Evolutionary conservation across 306 rosid species (phyloP).

Genomic region (Elaeagnus macrophylla): DNA sequence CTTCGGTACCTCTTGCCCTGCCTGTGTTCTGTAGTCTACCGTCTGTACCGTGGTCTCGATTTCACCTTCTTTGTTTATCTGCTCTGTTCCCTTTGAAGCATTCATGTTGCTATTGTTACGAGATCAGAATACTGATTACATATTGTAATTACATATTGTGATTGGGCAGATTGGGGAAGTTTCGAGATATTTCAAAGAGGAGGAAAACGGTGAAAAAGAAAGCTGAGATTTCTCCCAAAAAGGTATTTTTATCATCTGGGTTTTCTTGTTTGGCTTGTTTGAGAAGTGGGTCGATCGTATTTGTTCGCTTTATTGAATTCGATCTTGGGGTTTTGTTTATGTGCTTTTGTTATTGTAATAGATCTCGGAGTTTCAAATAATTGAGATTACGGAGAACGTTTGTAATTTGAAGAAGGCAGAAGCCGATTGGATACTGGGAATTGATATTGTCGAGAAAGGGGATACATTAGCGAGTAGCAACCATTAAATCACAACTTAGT

Average conservation of each 20-base stretch:
- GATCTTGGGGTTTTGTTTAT: constrained; percentile 6
- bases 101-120: too few relatives aligned
- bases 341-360: constrained; percentile 16
- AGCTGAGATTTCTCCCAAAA: constrained; percentile 75
- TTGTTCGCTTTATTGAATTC: constrained; percentile 16
- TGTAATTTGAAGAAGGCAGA: constrained; percentile 84
- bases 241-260: constrained; percentile 37
- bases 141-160: too few relatives aligned
- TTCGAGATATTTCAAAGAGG: constrained; percentile 51
- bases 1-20: too few relatives aligned
- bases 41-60: too few relatives aligned
- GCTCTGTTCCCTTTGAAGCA: too few relatives aligned
- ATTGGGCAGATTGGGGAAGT: constrained; percentile 54
- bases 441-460: constrained; percentile 74
- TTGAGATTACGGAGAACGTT: constrained; percentile 88
- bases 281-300: constrained; percentile 9
- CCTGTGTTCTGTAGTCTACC: too few relatives aligned
- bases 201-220: constrained; percentile 75
- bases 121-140: too few relatives aligned
- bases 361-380: constrained; percentile 88
- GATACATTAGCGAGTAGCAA: constrained; percentile 59
- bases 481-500: too few relatives aligned
- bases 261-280: constrained; percentile 9
- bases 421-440: constrained; percentile 88
- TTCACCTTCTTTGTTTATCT: too few relatives aligned